Conservation (phyloP, 192 early-diverging fungal species). For the Coemansia umbellata region DNA sequence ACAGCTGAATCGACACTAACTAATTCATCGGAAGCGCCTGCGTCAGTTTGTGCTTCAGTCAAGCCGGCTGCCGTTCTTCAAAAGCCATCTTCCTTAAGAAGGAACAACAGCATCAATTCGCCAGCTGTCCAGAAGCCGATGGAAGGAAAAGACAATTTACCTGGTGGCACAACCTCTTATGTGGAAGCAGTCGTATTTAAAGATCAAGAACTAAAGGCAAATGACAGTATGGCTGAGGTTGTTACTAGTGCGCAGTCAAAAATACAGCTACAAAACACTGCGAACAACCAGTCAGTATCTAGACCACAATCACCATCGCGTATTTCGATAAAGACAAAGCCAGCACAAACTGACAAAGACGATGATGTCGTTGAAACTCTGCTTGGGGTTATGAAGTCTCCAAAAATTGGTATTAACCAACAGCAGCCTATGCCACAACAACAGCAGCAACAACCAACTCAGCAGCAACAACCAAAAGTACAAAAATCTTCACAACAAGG, state of each 20-base stretch:
- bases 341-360: not conserved
- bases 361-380: slow-evolving; percentile 40
- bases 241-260: not conserved
- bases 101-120: not conserved
- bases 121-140: not conserved
- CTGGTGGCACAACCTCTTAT: too few relatives aligned
- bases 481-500: not conserved
- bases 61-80: slow-evolving; percentile 1
- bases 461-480: slow-evolving; percentile 3
- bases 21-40: not conserved
- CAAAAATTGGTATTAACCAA: not conserved
- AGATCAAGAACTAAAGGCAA: not conserved
- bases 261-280: not conserved
- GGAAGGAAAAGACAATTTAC: not conserved
- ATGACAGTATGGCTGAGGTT: not conserved
- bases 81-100: slow-evolving; percentile 33
- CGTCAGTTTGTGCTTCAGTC: not conserved
- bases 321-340: not conserved
- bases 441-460: not conserved
- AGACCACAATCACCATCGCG: not conserved
- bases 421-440: not conserved
- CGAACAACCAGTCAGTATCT: not conserved
- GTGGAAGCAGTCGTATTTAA: too few relatives aligned
- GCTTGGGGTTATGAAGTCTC: slow-evolving; percentile 39
- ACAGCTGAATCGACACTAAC: not conserved